Percentiles rank a stretch among this genome's conserved stretches.
These are phyloP conservation scores for Lithospermum erythrorhizon DNA, from an alignment of 257 asterid genomes.

Conservation along the genomic window DNA sequence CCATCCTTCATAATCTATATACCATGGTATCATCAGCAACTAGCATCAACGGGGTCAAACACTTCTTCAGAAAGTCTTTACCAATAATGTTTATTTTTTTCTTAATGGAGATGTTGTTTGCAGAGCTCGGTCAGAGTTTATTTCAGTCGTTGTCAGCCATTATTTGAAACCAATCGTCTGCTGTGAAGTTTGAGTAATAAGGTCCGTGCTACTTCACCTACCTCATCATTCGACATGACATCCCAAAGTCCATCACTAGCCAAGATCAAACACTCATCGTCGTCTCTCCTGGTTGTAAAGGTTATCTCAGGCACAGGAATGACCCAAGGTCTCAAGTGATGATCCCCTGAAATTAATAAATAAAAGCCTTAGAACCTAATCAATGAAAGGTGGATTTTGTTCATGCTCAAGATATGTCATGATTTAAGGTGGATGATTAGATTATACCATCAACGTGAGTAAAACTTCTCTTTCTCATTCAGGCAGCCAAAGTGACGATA, in stretches of 20 bases:
- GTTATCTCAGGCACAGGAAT: conserved; percentile 3
- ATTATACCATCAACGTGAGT: too few relatives aligned
- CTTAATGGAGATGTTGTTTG: conserved; percentile 8
- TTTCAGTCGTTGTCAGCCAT: conserved; percentile 9
- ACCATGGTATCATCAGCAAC: neutral
- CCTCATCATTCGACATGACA: conserved; percentile 11
- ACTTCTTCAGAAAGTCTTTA: neutral
- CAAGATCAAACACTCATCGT: conserved; percentile 10
- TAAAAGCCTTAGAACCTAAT: neutral
- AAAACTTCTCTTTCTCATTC: too few relatives aligned
- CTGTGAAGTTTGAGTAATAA: too few relatives aligned
- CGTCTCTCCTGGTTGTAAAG: neutral
- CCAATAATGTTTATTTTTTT: neutral
- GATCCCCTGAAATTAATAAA: conserved; percentile 2
- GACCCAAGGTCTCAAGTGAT: conserved; percentile 5
- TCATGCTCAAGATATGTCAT: neutral
- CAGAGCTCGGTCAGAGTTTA: conserved; percentile 5
- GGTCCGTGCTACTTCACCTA: conserved; percentile 6
- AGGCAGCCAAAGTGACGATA: too few relatives aligned
- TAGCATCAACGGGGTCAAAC: neutral
- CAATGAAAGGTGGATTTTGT: neutral
- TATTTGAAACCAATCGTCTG: too few relatives aligned
- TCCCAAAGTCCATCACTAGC: conserved; percentile 19
- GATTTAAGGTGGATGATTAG: too few relatives aligned
- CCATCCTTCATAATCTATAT: neutral